Evolutionary conservation across 2,329 filamentous ascomycete genomes (phyloP), one percentile per base, ranked within the genome.

Genomic region (Pseudogymnoascus sp.): DNA sequence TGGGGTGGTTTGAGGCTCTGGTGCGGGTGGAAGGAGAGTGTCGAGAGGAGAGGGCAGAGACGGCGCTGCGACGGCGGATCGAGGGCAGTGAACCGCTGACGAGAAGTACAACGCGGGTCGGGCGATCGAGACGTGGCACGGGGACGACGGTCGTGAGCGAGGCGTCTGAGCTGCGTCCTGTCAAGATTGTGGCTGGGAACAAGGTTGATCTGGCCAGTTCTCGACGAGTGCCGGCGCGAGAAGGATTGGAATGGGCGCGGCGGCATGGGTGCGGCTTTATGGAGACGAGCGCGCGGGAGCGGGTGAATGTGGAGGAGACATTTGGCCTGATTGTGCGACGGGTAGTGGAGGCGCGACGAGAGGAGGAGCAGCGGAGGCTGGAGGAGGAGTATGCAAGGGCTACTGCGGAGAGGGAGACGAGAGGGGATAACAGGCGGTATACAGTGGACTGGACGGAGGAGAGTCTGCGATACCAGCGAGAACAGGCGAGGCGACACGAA

Each of bases 291-390:
- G 90, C 90, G 4, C 78, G 89, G 60, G 83, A 91, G 68, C 89
- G 91, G 78, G 90, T 94, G 66, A 94, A 94, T 72, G 90, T 94
- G 64, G 90, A 94, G 73, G 90, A 94, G 80, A 93, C 89, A 0
- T 94, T 94, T 78, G 89, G 88, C 36, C 79, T 86, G 38, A 82
- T 87, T 62, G 81, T 87, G 43, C 77, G 83, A 25, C 77, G 84
- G 59, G 84, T 87, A 58, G 78, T 82, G 53, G 83, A 86, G 76
- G 69, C 66, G 15, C 64, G 71, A 39, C 62, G 66, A 58, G 25
- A 59, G 14, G 66, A 68, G 1, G 41, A 53, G n/a, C 47, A 53
- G 28, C 47, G n/a, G 18, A 25, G 47, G n/a, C 15, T 53, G 9
- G 47, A 53, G 5, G 47, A 53, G 28, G 47, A 53, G 47, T 53